These are phyloP conservation scores for Arabidopsis hybrid DNA, from an alignment of 441 rosid genomes.

Conservation along the genomic window DNA sequence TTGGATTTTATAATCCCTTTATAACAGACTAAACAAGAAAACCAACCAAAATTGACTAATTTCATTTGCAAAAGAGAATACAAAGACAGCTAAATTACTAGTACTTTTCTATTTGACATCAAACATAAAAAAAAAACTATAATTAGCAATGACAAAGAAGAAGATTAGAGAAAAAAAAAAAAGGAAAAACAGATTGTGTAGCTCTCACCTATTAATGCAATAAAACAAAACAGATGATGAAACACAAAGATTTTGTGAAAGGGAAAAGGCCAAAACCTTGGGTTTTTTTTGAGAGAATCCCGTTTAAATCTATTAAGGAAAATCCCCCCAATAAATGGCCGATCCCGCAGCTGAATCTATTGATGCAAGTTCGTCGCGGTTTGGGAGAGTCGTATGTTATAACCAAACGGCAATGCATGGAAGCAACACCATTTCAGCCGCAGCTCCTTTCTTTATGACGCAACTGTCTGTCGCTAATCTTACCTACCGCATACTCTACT, in stretches of 20 bases:
- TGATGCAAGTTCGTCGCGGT: not conserved
- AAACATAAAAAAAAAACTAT: slow-evolving; percentile 12
- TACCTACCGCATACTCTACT: slow-evolving; percentile 28
- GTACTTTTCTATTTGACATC: slow-evolving; percentile 8
- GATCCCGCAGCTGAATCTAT: not conserved
- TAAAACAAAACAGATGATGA: slow-evolving; percentile 2
- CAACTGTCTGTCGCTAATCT: slow-evolving; percentile 39
- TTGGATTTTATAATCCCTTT: not conserved
- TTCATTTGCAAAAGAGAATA: slow-evolving; percentile 3
- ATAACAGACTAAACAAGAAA: not conserved
- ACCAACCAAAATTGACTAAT: slow-evolving; percentile 31
- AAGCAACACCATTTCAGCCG: not conserved
- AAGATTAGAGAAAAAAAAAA: not conserved
- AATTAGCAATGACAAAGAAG: slow-evolving; percentile 25
- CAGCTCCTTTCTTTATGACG: slow-evolving; percentile 42
- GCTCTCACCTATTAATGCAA: slow-evolving; percentile 34
- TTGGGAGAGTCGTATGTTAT: slow-evolving; percentile 32
- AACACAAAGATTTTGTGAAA: slow-evolving; percentile 2
- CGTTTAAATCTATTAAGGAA: not conserved
- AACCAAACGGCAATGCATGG: slow-evolving; percentile 3
- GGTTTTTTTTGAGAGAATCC: slow-evolving; percentile 10
- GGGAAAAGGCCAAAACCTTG: slow-evolving; percentile 7
- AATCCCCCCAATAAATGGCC: not conserved
- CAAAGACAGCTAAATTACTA: slow-evolving; percentile 18
- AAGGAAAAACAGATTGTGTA: not conserved